Evolutionary conservation across 306 rosid species (phyloP).

Genomic region (Malus asiatica): DNA sequence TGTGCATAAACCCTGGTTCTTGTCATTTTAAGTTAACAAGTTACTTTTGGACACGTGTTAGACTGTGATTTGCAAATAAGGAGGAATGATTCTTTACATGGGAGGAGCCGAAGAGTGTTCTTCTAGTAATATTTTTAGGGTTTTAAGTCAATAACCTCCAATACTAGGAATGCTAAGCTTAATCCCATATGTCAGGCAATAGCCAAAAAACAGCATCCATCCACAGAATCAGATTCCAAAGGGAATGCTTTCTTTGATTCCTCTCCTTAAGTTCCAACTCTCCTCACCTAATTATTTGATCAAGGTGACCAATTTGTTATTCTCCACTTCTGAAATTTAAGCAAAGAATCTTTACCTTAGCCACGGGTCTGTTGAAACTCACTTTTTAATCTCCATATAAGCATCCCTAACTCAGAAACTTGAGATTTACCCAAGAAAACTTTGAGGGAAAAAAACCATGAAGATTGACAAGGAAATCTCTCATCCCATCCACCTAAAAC

Average conservation of each 20-base stretch:
- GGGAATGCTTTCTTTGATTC: slow-evolving; percentile 10
- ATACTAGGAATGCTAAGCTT: not conserved
- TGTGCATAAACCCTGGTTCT: too few relatives aligned
- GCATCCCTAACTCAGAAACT: not conserved
- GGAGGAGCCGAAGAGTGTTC: too few relatives aligned
- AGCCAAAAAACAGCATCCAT: slow-evolving; percentile 10
- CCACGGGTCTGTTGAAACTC: not conserved
- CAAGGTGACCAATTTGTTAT: slow-evolving; percentile 21
- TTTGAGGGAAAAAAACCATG: not conserved
- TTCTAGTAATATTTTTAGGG: not conserved
- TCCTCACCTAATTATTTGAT: slow-evolving; percentile 8
- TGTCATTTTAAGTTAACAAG: too few relatives aligned
- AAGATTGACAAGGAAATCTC: slow-evolving; percentile 30
- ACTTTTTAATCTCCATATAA: slow-evolving; percentile 7
- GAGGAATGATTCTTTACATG: too few relatives aligned
- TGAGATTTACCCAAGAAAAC: not conserved
- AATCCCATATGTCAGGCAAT: not conserved
- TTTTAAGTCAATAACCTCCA: not conserved
- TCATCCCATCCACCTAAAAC: slow-evolving; percentile 45
- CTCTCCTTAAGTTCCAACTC: not conserved
- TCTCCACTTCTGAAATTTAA: slow-evolving; percentile 23
- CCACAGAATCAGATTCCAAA: slow-evolving; percentile 35
- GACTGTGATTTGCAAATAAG: too few relatives aligned
- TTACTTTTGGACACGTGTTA: too few relatives aligned
- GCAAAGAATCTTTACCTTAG: slow-evolving; percentile 32